A percentile compares a stretch with the other conserved stretches of the same genome.
These are phyloP conservation scores for Blastobotrys malaysiensis DNA, from an alignment of 1,139 yeast genomes.

Conservation along the genomic window DNA sequence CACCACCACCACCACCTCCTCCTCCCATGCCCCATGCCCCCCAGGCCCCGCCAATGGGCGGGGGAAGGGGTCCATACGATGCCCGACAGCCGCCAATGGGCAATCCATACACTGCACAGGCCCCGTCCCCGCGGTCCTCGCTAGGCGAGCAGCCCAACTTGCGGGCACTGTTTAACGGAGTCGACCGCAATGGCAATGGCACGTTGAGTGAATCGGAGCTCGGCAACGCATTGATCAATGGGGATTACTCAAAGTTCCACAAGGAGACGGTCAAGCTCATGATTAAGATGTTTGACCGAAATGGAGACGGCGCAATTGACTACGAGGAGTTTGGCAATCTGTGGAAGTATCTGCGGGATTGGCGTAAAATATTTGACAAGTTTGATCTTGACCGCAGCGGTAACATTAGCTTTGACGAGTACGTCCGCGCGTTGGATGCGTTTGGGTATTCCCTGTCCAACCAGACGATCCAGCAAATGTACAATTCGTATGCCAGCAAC, in stretches of 20 bases:
- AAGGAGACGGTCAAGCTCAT: slow-evolving; percentile 58
- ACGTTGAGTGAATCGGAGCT: slow-evolving; percentile 54
- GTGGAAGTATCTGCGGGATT: slow-evolving; percentile 69
- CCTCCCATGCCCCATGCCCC: too few relatives aligned
- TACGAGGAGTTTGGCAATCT: slow-evolving; percentile 66
- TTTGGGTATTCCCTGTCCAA: slow-evolving; percentile 65
- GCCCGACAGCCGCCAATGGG: slow-evolving; percentile 8
- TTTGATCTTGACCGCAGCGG: slow-evolving; percentile 60
- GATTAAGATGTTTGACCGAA: slow-evolving; percentile 59
- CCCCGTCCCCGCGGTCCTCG: neutral
- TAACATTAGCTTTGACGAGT: slow-evolving; percentile 62
- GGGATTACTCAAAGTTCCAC: slow-evolving; percentile 56
- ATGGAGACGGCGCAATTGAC: slow-evolving; percentile 44
- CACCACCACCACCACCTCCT: slow-evolving; percentile 11
- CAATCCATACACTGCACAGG: neutral
- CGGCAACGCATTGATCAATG: slow-evolving; percentile 55
- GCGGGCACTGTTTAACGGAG: slow-evolving; percentile 26
- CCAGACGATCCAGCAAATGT: slow-evolving; percentile 56
- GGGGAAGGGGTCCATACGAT: neutral
- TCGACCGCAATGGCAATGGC: slow-evolving; percentile 41
- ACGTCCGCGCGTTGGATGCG: slow-evolving; percentile 58
- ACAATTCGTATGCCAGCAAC: slow-evolving; percentile 50
- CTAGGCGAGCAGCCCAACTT: slow-evolving; percentile 16
- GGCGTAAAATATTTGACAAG: slow-evolving; percentile 59
- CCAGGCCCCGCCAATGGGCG: neutral